Base-by-base conservation (phyloP, 495 filamentous ascomycete species). In the Xylaria bambusicola region DNA sequence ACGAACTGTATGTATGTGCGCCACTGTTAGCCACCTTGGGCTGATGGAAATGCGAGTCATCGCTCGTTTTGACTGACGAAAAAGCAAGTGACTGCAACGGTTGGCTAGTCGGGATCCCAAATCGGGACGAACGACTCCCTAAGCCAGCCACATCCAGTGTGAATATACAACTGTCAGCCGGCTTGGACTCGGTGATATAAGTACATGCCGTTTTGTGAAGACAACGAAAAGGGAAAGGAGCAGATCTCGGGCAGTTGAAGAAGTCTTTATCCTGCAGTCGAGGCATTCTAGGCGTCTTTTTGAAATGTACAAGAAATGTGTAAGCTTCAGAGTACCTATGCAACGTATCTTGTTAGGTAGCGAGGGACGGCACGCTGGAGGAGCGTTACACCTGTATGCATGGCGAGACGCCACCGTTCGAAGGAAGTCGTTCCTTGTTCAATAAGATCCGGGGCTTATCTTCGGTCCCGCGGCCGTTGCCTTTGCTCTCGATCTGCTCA, bases 61-160 rank as follows among this genome's bases (percentile, higher is more conserved):
- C 2, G 24, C 23, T 26, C 26, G 4, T 33, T 54, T 21, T 54
- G n/a, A 33, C 23, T 2, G 52, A 38, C 38, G 44, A 53, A 10
- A 10, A 7, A 53, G 31, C 8, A 44, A 44, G n/a, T n/a, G n/a
- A n/a, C n/a, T n/a, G 29, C 10, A 5, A 45, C 40, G 8, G 52
- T 31, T 31, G 38, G 26, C 36, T 53, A 15, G 35, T 52, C 12
- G 17, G 50, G 23, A 40, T 52, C 50, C 20, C 50, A 41, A 41
- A 23, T n/a, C 9, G 35, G 50, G 10, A 53, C 27, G n/a, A 52
- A 52, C 24, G 31, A 6, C 12, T 4, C 33, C 21, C 20, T 42
- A n/a, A 53, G 29, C 36, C 17, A 54, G 52, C 52, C 38, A 54
- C 52, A 31, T 42, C 36, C 36, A 52, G 18, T n/a, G n/a, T n/a